Percentiles rank a stretch among this genome's conserved stretches.
These are phyloP conservation scores for Trichoderma atroviride DNA, from an alignment of 2,329 filamentous ascomycete genomes.

Conservation along the genomic window DNA sequence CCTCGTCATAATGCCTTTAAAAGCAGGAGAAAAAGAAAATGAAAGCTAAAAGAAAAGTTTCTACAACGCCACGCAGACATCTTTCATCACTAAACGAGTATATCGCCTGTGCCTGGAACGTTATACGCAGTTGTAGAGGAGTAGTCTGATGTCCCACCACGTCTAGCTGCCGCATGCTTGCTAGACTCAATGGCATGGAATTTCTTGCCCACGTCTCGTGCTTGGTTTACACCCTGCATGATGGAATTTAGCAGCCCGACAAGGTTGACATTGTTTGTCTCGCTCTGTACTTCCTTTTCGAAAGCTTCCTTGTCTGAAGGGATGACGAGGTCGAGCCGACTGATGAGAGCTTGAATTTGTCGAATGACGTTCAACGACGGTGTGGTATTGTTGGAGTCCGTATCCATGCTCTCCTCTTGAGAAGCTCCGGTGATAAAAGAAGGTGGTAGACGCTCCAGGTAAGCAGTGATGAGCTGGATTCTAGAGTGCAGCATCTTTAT, in stretches of 20 bases:
- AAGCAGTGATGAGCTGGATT: constrained; percentile 71
- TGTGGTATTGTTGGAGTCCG: constrained; percentile 44
- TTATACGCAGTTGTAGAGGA: constrained; percentile 32
- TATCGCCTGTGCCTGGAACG: constrained; percentile 37
- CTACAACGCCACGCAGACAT: not conserved
- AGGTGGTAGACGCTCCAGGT: constrained; percentile 72
- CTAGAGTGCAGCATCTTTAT: constrained; percentile 88
- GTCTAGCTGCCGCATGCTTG: constrained; percentile 33
- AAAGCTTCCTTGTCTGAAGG: constrained; percentile 69
- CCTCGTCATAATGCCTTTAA: not conserved
- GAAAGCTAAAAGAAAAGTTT: not conserved
- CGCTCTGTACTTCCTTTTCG: constrained; percentile 69
- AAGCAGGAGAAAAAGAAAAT: not conserved
- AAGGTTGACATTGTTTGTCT: constrained; percentile 82
- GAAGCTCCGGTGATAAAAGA: constrained; percentile 61
- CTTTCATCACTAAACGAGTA: constrained; percentile 35
- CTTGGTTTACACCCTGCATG: constrained; percentile 70
- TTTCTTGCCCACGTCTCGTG: constrained; percentile 76
- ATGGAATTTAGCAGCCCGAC: constrained; percentile 75
- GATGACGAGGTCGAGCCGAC: constrained; percentile 78
- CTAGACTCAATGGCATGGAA: constrained; percentile 60
- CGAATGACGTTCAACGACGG: constrained; percentile 77
- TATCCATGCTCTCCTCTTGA: constrained; percentile 39
- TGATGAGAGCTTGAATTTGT: constrained; percentile 83
- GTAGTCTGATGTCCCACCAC: constrained; percentile 30